These are phyloP conservation scores for Penicillium crystallinum DNA, from an alignment of 495 filamentous ascomycete species.

Conservation along the genomic window DNA sequence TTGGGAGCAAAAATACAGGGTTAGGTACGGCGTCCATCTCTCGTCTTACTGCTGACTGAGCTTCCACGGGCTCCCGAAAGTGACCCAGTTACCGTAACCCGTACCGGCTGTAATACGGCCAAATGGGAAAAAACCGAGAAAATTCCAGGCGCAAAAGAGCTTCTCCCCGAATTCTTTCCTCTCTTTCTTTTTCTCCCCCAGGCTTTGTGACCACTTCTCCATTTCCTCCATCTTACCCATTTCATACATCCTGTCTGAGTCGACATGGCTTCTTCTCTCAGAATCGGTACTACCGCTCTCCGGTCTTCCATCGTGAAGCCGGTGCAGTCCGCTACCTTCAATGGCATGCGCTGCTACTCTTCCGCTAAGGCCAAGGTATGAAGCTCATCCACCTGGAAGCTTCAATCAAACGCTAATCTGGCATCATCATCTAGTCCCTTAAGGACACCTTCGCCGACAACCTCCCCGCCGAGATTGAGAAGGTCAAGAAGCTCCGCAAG, in stretches of 20 bases:
- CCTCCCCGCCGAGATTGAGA: conserved; percentile 91
- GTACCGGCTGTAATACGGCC: conserved; percentile 38
- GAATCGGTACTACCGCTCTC: conserved; percentile 69
- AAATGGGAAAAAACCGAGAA: conserved; percentile 35
- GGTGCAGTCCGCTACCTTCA: conserved; percentile 66
- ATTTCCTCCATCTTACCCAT: conserved; percentile 24
- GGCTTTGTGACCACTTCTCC: conserved; percentile 14
- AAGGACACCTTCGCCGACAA: conserved; percentile 98
- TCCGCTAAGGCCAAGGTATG: conserved; percentile 78
- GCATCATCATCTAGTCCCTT: conserved; percentile 58
- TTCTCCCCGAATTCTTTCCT: conserved; percentile 26
- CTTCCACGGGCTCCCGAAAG: conserved; percentile 16
- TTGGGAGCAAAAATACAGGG: conserved; percentile 17
- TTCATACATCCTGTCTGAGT: conserved; percentile 29
- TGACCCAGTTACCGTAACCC: conserved; percentile 22
- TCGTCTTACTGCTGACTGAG: conserved; percentile 1
- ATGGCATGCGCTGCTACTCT: conserved; percentile 82
- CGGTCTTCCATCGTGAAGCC: conserved; percentile 61
- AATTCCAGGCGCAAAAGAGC: conserved; percentile 15
- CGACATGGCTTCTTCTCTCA: conserved; percentile 74
- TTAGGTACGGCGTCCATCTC: too few relatives aligned
- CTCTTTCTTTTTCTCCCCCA: conserved; percentile 5
- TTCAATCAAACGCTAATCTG: conserved; percentile 22
- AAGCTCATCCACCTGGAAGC: conserved; percentile 7
- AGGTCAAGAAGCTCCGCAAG: conserved; percentile 98